Evolutionary conservation across 2,329 filamentous ascomycete genomes (phyloP).

Genomic region (Ophiostoma fasciatum): DNA sequence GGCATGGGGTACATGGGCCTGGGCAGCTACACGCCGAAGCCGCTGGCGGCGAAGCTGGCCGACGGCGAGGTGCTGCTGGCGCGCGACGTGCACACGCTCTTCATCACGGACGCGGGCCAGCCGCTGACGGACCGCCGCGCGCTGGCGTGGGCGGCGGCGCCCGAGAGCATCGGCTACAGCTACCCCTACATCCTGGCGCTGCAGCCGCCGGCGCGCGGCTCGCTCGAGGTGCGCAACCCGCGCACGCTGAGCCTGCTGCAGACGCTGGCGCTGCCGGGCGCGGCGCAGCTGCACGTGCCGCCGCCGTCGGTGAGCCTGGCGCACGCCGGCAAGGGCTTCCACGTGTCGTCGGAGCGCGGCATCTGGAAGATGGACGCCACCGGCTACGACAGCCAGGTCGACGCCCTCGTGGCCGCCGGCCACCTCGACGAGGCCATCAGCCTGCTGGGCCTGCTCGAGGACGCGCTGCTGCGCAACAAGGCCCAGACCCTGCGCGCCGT

Average conservation of each 20-base stretch:
- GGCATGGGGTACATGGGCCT: slow-evolving; percentile 95
- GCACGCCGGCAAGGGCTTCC: slow-evolving; percentile 89
- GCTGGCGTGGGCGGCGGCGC: slow-evolving; percentile 80
- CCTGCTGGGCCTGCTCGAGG: slow-evolving; percentile 76
- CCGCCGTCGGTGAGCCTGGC: slow-evolving; percentile 88
- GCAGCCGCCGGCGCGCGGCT: slow-evolving; percentile 60
- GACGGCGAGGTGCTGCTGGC: slow-evolving; percentile 82
- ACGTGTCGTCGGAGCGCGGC: slow-evolving; percentile 78
- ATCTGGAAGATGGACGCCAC: slow-evolving; percentile 95
- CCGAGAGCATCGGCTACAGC: slow-evolving; percentile 86
- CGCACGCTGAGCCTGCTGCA: slow-evolving; percentile 84
- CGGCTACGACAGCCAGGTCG: slow-evolving; percentile 80
- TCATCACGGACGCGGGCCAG: slow-evolving; percentile 73
- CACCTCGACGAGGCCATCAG: slow-evolving; percentile 87
- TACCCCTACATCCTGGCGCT: slow-evolving; percentile 90
- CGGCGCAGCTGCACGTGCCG: slow-evolving; percentile 76
- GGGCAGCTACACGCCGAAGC: slow-evolving; percentile 80
- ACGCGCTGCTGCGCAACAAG: slow-evolving; percentile 77
- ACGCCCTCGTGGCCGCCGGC: slow-evolving; percentile 58
- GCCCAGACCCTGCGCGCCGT: slow-evolving; percentile 64
- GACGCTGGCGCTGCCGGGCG: slow-evolving; percentile 66
- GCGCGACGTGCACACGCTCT: slow-evolving; percentile 93
- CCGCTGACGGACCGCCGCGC: slow-evolving; percentile 62
- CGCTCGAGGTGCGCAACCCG: slow-evolving; percentile 81
- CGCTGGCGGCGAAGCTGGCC: slow-evolving; percentile 66